Percentiles rank a stretch among this genome's conserved stretches.
Conservation (phyloP, 148 eudicot genomes). For the Rheum nobile region DNA sequence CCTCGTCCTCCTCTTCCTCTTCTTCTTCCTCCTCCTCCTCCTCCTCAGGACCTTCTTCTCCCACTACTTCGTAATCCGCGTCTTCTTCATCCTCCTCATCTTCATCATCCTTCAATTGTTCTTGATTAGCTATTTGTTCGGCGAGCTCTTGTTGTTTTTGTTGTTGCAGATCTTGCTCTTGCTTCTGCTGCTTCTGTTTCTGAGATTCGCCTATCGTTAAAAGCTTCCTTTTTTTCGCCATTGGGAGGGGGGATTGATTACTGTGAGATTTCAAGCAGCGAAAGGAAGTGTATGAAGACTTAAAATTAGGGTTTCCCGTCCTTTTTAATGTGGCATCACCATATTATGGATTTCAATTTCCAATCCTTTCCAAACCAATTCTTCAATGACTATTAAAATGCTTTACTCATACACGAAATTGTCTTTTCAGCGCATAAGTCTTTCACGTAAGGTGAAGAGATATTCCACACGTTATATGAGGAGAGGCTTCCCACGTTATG, state of each 20-base stretch:
- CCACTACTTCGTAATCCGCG: constrained; percentile 13
- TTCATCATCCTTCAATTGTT: constrained; percentile 5
- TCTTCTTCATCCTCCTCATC: constrained; percentile 17
- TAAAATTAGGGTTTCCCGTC: neutral
- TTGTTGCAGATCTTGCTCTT: constrained; percentile 4
- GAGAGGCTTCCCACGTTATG: too few species aligned
- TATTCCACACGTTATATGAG: too few species aligned
- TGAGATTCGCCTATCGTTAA: constrained; percentile 17
- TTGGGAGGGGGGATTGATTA: constrained; percentile 12
- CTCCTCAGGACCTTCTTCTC: constrained; percentile 16
- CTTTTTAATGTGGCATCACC: too few species aligned
- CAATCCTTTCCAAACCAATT: too few species aligned
- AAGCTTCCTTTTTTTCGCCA: constrained; percentile 60
- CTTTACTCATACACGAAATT: too few species aligned
- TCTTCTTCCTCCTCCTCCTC: constrained; percentile 13
- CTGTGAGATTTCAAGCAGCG: neutral
- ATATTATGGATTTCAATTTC: too few species aligned
- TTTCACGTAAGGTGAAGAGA: too few species aligned
- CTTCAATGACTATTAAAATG: too few species aligned
- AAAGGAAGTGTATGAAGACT: neutral
- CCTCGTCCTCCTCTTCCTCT: constrained; percentile 11
- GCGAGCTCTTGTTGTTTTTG: neutral
- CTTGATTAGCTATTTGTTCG: constrained; percentile 16
- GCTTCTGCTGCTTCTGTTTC: constrained; percentile 10
- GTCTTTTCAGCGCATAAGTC: too few species aligned